Base-by-base conservation (phyloP, 495 filamentous ascomycete species). In the Bombardia bombarda region DNA sequence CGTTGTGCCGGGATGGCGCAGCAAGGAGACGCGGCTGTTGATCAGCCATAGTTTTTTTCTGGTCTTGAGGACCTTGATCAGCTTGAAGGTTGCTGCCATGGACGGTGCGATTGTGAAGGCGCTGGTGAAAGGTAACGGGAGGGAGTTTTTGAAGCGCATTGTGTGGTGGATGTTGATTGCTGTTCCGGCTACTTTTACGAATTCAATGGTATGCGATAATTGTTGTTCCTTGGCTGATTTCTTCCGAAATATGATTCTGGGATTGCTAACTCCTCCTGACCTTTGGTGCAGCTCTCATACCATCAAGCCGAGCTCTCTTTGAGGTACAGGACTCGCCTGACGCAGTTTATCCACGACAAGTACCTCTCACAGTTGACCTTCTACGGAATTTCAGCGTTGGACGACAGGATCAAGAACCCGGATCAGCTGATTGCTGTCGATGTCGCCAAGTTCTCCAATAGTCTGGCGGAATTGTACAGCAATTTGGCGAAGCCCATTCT, bases 81-180 rank as follows among this genome's bases (percentile, higher is more conserved):
- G 88, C 66, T 58, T 98, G 42, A 95, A 96, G 63, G 90, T 98
- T 8, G 92, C 92, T 3, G 92, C 93, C 62, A 78, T 98, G 71
- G 92, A 98, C 62, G 92, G 92, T 25, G 78, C 78, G 39, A 73
- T 98, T 28, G 92, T 97, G 23, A 94, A 89, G 61, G 87, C 79
- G 51, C 64, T 98, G 44, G 87, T 98, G 20, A 80, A 87, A 55
- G 92, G 92, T 6, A 90, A 82, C 52, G 92, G 92, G 16, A 89
- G 76, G 63, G 87, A 94, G 41, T 98, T 98, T 52, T 68, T 97
- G 53, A 78, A 78, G 35, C 83, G 87, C 8, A 77, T 98, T 49
- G 79, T 93, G 4, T 97, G 90, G 89, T 98, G 92, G 92, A 98
- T 98, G 92, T 65, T 87, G 50, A 90, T 98, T 52, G 89, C 92